Evolutionary conservation across 768 basidiomycete species (phyloP), one percentile per base, ranked within the genome.

Genomic region (Pleurotus tuoliensis): DNA sequence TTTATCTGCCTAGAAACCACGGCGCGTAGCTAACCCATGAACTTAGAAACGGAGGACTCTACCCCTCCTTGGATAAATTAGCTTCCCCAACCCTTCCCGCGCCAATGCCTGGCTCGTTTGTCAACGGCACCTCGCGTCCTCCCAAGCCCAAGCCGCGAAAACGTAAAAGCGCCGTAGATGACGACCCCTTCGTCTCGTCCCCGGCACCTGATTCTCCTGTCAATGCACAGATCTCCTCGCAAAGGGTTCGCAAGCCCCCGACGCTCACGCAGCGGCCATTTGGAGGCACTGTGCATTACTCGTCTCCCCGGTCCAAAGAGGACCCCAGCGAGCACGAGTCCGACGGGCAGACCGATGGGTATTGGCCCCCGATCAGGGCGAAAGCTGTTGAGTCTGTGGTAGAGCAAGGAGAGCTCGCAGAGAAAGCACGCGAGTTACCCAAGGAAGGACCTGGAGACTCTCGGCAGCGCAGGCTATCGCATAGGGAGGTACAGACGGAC

Each of bases 181-280:
- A 53, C 39, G 51, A 53, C 24, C 51, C 51, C 8, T 53, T 53
- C 39, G 15, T 30, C 8, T 18, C 51, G 1, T 41, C 39, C 3
- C 51, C 51, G 5, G n/a, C 30, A 27, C 25, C 48, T 15, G n/a
- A 20, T 12, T 16, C 50, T 18, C 34, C 50, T 9, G 13, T 34
- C 50, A 16, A 12, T 1, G n/a, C n/a, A 20, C 18, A n/a, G 15
- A 9, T 18, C 3, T 5, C 51, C 1, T 8, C 12, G 18, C n/a
- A n/a, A 8, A 44, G n/a, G 7, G 41, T 2, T 16, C 54, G 30
- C 40, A 56, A 55, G 27, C 56, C 30, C 20, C 58, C 59, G 4
- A 56, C 51, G 30, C 37, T 25, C 2, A 54, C 60, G 24, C 47
- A 45, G 24, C 39, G 51, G n/a, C 37, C 51, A 12, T 53, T 53